Base-by-base conservation (phyloP, 257 asterid genomes). In the Solanum ossicruentum region DNA sequence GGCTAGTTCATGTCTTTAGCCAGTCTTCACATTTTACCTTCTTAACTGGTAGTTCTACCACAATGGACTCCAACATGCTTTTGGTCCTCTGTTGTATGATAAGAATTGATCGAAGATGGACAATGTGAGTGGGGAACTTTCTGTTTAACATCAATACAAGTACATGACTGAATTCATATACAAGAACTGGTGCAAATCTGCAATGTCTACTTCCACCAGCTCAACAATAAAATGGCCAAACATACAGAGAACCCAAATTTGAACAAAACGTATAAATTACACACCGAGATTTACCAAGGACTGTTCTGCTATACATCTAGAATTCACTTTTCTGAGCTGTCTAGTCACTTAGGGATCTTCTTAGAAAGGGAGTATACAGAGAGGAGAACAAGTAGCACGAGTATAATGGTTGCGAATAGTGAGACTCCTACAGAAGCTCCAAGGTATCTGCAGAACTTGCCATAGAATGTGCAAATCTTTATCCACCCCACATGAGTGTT, bases 351-450 rank as follows among this genome's bases (percentile, higher is more conserved):
- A 1, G 97, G 96, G 79, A 94, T 93, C 89, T 85, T 94, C 87
- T 89, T 92, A 52, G 98, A 89, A 84, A 96, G 86, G 80, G 94
- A 86, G 57, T 82, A 84, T n/a, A 91, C 49, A 5, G 97, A 92
- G 71, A 92, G 88, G 80, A 92, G 28, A 87, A 96, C 79, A 32
- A 96, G 94, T 83, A 96, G 45, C 1, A 88, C 85, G 17, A 94
- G 88, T 32, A 93, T 75, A 10, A 91, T 41, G 5, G 95, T 90
- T 10, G 92, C 94, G 5, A 93, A 83, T 85, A 96, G 84, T 39
- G 97, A 89, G 84, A 92, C 80, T 0, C 88, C 91, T 17, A 93
- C 1, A 0, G 99, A 93, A 39, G 92, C 89, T 41, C 88, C 99
- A 8, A 93, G 6, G 84, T 92, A 96, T 85, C 66, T 91, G 93